A percentile compares a stretch with the other conserved stretches of the same genome.
These are phyloP conservation scores for Aspergillus amoenus DNA, from an alignment of 2,329 filamentous ascomycete genomes.

Conservation along the genomic window DNA sequence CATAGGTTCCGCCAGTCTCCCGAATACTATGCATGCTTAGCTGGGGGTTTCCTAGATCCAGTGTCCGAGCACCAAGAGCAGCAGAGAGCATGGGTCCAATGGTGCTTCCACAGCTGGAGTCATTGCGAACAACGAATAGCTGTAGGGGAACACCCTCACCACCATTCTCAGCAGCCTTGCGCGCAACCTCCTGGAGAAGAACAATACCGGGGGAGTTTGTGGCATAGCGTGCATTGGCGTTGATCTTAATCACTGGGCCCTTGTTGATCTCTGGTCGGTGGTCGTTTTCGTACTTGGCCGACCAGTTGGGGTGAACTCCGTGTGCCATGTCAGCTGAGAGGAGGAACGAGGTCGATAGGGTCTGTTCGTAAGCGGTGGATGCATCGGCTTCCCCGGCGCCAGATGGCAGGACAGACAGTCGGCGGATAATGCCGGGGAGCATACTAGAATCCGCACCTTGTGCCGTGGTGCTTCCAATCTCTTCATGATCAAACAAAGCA, in stretches of 20 bases:
- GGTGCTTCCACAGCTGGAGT: conserved; percentile 90
- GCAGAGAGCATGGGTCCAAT: conserved; percentile 97
- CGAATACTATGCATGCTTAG: conserved; percentile 96
- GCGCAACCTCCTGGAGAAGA: conserved; percentile 81
- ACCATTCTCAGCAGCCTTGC: conserved; percentile 54
- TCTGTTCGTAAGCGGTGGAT: conserved; percentile 88
- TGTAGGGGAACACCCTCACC: conserved; percentile 79
- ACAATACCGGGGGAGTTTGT: conserved; percentile 96
- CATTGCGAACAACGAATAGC: conserved; percentile 94
- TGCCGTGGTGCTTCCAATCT: conserved; percentile 88
- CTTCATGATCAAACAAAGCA: conserved; percentile 95
- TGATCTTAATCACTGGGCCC: conserved; percentile 95
- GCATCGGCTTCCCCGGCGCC: conserved; percentile 61
- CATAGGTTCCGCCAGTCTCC: conserved; percentile 84
- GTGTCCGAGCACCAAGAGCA: conserved; percentile 78
- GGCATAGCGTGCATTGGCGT: conserved; percentile 94
- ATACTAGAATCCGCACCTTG: conserved; percentile 94
- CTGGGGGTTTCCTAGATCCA: conserved; percentile 93
- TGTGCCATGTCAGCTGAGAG: conserved; percentile 98
- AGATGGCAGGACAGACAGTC: conserved; percentile 76
- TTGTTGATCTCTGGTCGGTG: conserved; percentile 96
- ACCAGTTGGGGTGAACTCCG: conserved; percentile 92
- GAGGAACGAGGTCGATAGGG: conserved; percentile 84
- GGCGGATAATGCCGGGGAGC: conserved; percentile 80
- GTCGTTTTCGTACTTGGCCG: conserved; percentile 83